Evolutionary conservation across 257 asterid genomes (phyloP), one percentile per base, ranked within the genome.

Genomic region (Leptodermis oblonga): DNA sequence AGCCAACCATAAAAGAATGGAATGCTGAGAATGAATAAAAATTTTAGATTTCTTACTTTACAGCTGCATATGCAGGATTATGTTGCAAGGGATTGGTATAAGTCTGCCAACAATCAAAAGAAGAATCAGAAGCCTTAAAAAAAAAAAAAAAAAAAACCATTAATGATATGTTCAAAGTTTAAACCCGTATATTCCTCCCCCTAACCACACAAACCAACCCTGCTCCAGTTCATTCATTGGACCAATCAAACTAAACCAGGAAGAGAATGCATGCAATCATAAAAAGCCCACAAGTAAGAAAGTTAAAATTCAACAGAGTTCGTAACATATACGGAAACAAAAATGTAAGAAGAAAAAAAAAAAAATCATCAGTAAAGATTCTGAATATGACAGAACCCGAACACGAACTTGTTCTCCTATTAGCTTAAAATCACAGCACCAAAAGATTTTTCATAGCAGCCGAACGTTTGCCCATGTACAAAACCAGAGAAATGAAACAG

Each of bases 41-140:
- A 72, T 37, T 28, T 65, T 15, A 33, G 68, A 53, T 5, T 60
- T 79, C 84, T 60, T 80, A 86, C 98, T 80, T 85, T 45, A 93
- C 96, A 52, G 84, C 95, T 52, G 97, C 81, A 74, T 90, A 92
- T 41, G 98, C 95, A 67, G 83, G 90, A 80, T 90, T 88, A 82
- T 90, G 82, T 82, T 86, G 90, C 83, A 93, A 78, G 2, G 97
- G 98, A 76, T 93, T 86, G 14, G 98, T 78, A 78, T 77, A 80
- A 58, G 85, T 78, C 98, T 93, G 96, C 78, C 53, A 71, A 72
- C 7, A 56, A 43, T 22, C 64, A 42, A 43, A 65, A 36, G 1
- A 62, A 69, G 25, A 62, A 37, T 31, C 13, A 51, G 42, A 34
- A 73, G 7, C 28, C 54, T 14, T 3, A 45, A 45, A n/a, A n/a